Base-by-base conservation (phyloP, 331 rosid species). In the Dryas integrifolia region DNA sequence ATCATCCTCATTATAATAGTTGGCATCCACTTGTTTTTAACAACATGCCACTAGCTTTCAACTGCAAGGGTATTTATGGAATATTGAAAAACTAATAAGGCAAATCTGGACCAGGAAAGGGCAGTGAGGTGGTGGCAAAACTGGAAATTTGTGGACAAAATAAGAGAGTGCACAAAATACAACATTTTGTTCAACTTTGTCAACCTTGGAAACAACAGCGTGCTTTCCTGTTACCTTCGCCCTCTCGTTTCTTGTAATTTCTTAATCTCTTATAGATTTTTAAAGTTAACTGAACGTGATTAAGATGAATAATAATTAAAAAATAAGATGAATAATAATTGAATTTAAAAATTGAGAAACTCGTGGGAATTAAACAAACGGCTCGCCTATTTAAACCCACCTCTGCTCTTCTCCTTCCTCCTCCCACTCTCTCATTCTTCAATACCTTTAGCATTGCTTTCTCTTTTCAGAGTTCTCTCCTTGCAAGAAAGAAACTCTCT, bases 381-480 rank as follows among this genome's bases (percentile, higher is more conserved):
- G 73, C 39, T 78, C 16, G 76, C 45, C 94, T 93, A 91, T 91
- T 79, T 87, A 90, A 85, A 72, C 86, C 76, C 71, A 13, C 72
- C 60, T 39, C 67, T 47, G 55, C 81, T 12, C 38, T 88, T 14
- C 6, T 75, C 70, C 21, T 80, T 82, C 80, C 80, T 86, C 93
- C 93, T 55, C 92, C 85, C 80, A 69, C 68, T 72, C 85, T 67
- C 15, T 15, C 87, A 70, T 18, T 46, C 77, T 80, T 67, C 62
- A 40, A 15, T 21, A 21, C 73, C 69, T 75, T 74, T 72, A 18
- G 43, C 50, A 24, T 44, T 75, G 10, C 72, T 65, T 72, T 81
- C 71, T 64, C 72, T 79, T n/a, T 53, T 47, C 58, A 61, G 46
- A 74, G 60, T 68, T 74, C 72, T 79, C 73, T 21, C 44, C 82